These are phyloP conservation scores for Russula emetica DNA, from an alignment of 768 basidiomycete genomes.

Conservation along the genomic window DNA sequence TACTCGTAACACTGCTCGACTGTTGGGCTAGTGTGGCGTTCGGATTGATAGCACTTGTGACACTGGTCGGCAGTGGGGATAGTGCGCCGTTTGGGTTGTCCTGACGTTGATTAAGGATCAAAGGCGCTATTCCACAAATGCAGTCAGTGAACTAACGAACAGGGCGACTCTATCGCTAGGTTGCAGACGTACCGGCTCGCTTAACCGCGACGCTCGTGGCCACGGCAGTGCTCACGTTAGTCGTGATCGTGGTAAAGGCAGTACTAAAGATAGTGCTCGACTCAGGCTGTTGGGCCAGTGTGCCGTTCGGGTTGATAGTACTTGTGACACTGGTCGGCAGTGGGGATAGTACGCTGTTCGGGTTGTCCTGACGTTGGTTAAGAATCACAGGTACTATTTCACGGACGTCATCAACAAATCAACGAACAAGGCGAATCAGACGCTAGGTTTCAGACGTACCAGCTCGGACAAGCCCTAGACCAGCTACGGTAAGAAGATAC, in stretches of 20 bases:
- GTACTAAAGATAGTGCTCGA: too few species aligned
- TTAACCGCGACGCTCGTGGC: not conserved
- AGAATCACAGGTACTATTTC: not conserved
- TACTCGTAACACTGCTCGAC: too few species aligned
- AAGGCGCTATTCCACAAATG: not conserved
- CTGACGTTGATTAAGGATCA: not conserved
- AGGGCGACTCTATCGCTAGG: not conserved
- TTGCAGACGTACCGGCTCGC: slow-evolving; percentile 9
- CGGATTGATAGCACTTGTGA: too few species aligned
- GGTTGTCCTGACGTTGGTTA: not conserved
- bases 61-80: too few species aligned
- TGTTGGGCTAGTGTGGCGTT: too few species aligned
- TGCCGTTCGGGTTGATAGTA: too few species aligned
- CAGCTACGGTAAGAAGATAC: slow-evolving; percentile 10
- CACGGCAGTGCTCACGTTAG: too few species aligned
- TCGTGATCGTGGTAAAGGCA: too few species aligned
- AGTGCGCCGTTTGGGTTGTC: too few species aligned
- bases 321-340: too few species aligned
- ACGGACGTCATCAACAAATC: not conserved
- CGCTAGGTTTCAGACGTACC: slow-evolving; percentile 3
- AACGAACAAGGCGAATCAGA: not conserved
- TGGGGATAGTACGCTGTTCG: too few species aligned
- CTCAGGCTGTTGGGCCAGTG: too few species aligned
- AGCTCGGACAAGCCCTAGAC: slow-evolving; percentile 8
- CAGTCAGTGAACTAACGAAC: not conserved